Base-by-base conservation (phyloP, 345 rosid genomes). In the Kandelia obovata region DNA sequence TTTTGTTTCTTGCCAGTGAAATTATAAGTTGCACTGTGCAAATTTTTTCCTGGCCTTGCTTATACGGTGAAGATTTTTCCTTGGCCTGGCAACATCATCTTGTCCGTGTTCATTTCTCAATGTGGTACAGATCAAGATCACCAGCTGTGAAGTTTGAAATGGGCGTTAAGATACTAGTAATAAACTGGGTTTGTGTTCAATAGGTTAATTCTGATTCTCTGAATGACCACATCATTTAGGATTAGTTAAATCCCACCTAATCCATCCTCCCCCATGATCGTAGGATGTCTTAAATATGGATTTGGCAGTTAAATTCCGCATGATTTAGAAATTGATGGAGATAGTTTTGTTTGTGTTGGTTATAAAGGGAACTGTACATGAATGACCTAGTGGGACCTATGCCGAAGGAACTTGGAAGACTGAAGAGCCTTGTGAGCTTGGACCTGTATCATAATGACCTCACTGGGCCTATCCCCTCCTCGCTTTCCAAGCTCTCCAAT, bases 401-500 rank as follows among this genome's bases (percentile, higher is more conserved):
- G 13, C 96, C 96, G 3, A 71, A 82, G 75, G 92, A 86, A 58
- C 75, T 89, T 2, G 92, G 96, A 57, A 72, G 74, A 46, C 71
- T 89, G 70, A 86, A 82, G 73, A 86, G 82, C 75, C 84, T 89
- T 1, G 61, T 89, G 34, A 87, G 92, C 78, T 78, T 89, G 79
- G 96, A 87, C 71, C 85, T 89, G 11, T 87, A 87, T 71, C 83
- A 78, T 66, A 87, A 89, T 60, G 81, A 84, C 65, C 92, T 86
- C 21, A 80, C 92, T 35, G 90, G 87, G 17, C 27, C 81, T 55
- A 79, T 89, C 30, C 96, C 92, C 17, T 58, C 89, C 65, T 82
- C 96, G 0, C 84, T 89, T 35, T 81, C 90, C 57, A 76, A 79
- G 20, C 89, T 89, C 61, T 72, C 88, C 71, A 83, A 61, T 65